These are phyloP conservation scores for Tetracladium setigerum DNA, from an alignment of 495 filamentous ascomycete species.

Conservation along the genomic window DNA sequence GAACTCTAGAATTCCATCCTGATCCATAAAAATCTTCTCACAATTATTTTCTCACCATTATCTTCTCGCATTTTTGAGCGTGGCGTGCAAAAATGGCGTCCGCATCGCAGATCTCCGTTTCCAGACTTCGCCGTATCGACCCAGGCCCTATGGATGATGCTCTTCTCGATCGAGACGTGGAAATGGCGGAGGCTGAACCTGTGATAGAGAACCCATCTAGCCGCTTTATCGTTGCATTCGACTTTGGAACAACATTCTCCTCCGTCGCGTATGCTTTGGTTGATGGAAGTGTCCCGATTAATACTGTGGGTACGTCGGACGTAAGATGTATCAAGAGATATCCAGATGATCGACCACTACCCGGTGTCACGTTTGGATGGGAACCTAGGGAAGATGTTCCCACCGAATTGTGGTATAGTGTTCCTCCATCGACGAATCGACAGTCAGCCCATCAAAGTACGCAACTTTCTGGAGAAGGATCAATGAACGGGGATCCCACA, in stretches of 20 bases:
- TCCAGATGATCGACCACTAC: slow-evolving; percentile 8
- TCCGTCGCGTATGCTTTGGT: slow-evolving; percentile 15
- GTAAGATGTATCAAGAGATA: slow-evolving; percentile 16
- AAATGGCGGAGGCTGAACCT: slow-evolving; percentile 11
- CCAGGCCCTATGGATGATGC: too few relatives aligned
- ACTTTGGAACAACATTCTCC: slow-evolving; percentile 21
- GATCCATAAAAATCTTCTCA: background rate
- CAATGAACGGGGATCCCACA: background rate
- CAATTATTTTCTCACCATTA: too few relatives aligned
- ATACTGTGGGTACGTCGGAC: slow-evolving; percentile 1
- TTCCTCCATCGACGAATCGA: background rate
- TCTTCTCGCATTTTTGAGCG: too few relatives aligned
- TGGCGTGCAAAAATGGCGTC: too few relatives aligned
- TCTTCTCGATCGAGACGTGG: slow-evolving; percentile 6
- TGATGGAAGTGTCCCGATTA: background rate
- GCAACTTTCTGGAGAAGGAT: too few relatives aligned
- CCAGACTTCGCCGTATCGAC: too few relatives aligned
- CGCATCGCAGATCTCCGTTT: too few relatives aligned
- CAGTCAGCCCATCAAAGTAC: background rate
- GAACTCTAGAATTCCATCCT: background rate
- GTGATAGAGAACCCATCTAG: too few relatives aligned
- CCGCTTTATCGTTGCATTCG: slow-evolving; percentile 15
- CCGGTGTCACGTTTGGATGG: background rate
- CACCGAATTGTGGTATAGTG: slow-evolving; percentile 15
- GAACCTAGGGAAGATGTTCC: slow-evolving; percentile 15